Conservation (phyloP, 805 yeast species). For the Sugiyamaella marilandica region DNA sequence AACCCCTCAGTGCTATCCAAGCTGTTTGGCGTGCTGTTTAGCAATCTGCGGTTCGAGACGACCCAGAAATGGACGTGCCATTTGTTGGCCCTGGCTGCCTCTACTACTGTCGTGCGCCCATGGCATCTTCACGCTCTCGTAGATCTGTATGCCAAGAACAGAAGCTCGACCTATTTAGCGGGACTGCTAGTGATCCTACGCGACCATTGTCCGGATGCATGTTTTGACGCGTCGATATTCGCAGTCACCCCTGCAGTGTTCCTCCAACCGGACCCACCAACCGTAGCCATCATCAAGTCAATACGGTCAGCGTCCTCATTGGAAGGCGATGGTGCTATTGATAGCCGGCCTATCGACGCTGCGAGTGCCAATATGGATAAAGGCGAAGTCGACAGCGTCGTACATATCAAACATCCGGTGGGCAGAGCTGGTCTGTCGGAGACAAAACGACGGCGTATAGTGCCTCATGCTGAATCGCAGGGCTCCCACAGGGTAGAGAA, state of each 20-base stretch:
- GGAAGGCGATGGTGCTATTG: too few species aligned
- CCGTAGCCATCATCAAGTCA: background rate
- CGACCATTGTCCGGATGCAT: slow-evolving; percentile 22
- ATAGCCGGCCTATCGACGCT: too few species aligned
- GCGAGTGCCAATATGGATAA: background rate
- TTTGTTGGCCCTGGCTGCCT: slow-evolving; percentile 18
- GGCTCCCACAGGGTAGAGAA: slow-evolving; percentile 4
- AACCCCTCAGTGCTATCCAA: slow-evolving; percentile 13
- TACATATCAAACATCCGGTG: too few species aligned
- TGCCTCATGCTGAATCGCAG: background rate
- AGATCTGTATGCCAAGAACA: slow-evolving; percentile 22
- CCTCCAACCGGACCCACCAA: slow-evolving; percentile 26
- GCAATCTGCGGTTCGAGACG: slow-evolving; percentile 17
- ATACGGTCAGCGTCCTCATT: background rate
- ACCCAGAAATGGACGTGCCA: slow-evolving; percentile 22
- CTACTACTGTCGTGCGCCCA: slow-evolving; percentile 16
- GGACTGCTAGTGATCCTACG: slow-evolving; percentile 25
- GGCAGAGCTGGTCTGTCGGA: too few species aligned
- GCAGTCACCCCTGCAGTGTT: slow-evolving; percentile 27
- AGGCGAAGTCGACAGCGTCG: too few species aligned
- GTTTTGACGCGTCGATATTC: slow-evolving; percentile 27
- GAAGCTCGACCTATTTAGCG: slow-evolving; percentile 20
- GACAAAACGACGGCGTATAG: background rate
- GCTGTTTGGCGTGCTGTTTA: slow-evolving; percentile 21
- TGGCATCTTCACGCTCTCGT: slow-evolving; percentile 23